A percentile compares a stretch with the other conserved stretches of the same genome.
phyloP scores from a whole-genome alignment of 148 eudicot species.

The Silene conica region DNA sequence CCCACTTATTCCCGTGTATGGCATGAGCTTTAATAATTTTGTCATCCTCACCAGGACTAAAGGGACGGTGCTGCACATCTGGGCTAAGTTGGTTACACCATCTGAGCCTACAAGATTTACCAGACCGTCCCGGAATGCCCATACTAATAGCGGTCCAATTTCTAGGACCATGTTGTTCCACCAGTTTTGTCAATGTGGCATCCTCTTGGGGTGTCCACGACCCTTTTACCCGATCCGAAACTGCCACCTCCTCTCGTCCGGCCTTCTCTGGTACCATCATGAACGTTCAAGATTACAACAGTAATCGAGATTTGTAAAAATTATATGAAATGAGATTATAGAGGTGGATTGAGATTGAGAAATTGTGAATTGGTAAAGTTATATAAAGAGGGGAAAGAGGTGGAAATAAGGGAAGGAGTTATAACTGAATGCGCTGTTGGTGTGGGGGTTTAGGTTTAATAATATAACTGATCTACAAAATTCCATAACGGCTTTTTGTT shows the following conservation, averaged over 20 bases:
- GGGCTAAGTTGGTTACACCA: slow-evolving; percentile 81
- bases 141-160: slow-evolving; percentile 60
- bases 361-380: background rate
- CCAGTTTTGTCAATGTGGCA: slow-evolving; percentile 32
- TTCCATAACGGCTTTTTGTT: slow-evolving; percentile 25
- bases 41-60: slow-evolving; percentile 47
- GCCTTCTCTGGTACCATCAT: slow-evolving; percentile 6
- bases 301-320: background rate
- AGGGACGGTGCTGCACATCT: slow-evolving; percentile 50
- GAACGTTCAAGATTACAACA: background rate
- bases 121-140: slow-evolving; percentile 56
- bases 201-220: slow-evolving; percentile 72
- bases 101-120: slow-evolving; percentile 65
- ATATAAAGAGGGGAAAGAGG: slow-evolving; percentile 8
- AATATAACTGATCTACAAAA: slow-evolving; percentile 28
- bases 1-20: slow-evolving; percentile 55
- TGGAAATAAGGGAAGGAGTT: slow-evolving; percentile 20
- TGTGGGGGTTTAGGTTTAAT: slow-evolving; percentile 20
- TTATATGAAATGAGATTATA: background rate
- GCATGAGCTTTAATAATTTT: slow-evolving; percentile 42
- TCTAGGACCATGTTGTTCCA: slow-evolving; percentile 52
- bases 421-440: slow-evolving; percentile 31
- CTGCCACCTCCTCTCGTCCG: slow-evolving; percentile 5
- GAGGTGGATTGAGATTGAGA: slow-evolving; percentile 1
- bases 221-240: slow-evolving; percentile 34